Percentiles rank a stretch among this genome's conserved stretches.
Evolutionary conservation across 2,329 filamentous ascomycete species (phyloP).

Genomic region (Talaromyces sp.): DNA sequence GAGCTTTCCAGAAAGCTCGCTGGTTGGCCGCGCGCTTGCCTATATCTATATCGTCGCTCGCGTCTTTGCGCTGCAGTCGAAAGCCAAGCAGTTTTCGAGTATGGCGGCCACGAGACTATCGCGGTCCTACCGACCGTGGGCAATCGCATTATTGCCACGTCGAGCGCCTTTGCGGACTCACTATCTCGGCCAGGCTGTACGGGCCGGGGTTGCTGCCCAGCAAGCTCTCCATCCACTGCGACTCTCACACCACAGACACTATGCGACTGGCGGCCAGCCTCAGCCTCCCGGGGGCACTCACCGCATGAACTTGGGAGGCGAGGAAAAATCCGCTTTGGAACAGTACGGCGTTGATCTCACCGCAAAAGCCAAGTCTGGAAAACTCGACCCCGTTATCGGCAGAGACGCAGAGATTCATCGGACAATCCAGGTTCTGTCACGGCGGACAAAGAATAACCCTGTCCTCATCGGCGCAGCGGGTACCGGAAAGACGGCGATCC

Average conservation of each 20-base stretch:
- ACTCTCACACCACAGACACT: conserved; percentile 15
- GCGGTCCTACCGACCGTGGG: conserved; percentile 24
- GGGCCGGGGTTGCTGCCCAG: not conserved
- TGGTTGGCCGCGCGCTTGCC: conserved; percentile 4
- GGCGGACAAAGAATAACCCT: conserved; percentile 92
- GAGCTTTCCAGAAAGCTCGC: conserved; percentile 35
- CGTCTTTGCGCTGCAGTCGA: not conserved
- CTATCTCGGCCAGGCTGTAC: conserved; percentile 13
- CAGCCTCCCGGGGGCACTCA: conserved; percentile 90
- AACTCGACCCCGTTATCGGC: conserved; percentile 93
- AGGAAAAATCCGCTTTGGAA: conserved; percentile 81
- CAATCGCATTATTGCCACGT: conserved; percentile 15
- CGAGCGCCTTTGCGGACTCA: conserved; percentile 18
- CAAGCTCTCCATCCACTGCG: conserved; percentile 4
- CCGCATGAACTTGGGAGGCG: conserved; percentile 79
- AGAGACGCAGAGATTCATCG: conserved; percentile 86
- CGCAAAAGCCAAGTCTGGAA: conserved; percentile 75
- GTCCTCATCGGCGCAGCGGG: conserved; percentile 89
- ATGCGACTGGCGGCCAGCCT: conserved; percentile 59
- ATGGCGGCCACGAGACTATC: conserved; percentile 29
- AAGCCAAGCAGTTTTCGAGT: conserved; percentile 1
- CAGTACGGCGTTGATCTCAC: conserved; percentile 90
- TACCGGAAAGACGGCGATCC: conserved; percentile 88
- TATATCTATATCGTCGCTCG: not conserved
- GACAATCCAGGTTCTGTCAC: conserved; percentile 87